Evolutionary conservation across 306 rosid species (phyloP).

Genomic region (Vigna nakashimae): DNA sequence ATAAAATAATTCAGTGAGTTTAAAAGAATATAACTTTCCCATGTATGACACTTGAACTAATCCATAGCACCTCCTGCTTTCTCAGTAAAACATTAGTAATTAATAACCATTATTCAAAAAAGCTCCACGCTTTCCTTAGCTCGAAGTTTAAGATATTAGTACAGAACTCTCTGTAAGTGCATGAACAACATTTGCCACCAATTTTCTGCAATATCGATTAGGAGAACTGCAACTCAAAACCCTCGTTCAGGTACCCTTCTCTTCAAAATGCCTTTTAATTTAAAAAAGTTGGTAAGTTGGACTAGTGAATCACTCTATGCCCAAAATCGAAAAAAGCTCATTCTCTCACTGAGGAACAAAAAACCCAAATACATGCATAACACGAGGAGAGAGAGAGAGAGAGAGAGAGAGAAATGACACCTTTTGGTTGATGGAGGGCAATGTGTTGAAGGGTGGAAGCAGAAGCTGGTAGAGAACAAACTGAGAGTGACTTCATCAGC

Average conservation of each 20-base stretch:
- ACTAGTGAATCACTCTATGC: neutral
- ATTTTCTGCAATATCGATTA: neutral
- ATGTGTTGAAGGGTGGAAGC: conserved; percentile 70
- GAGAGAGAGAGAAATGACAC: conserved; percentile 37
- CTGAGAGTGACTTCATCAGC: conserved; percentile 58
- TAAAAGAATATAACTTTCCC: conserved; percentile 30
- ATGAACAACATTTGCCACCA: neutral
- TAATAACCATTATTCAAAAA: neutral
- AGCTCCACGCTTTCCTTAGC: neutral
- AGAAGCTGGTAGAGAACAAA: conserved; percentile 59
- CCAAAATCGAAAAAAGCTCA: neutral
- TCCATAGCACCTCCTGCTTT: neutral
- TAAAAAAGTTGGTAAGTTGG: conserved; percentile 3
- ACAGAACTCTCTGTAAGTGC: neutral
- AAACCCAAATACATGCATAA: neutral
- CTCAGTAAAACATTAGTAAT: neutral
- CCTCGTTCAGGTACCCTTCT: neutral
- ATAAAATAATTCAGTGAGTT: conserved; percentile 46
- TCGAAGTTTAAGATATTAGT: neutral
- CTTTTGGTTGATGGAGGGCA: conserved; percentile 68
- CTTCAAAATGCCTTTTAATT: neutral
- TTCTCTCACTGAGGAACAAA: neutral
- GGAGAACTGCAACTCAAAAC: neutral
- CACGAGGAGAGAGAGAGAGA: neutral
- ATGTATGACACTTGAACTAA: conserved; percentile 9